These are phyloP conservation scores for Shiraia sp. DNA, from an alignment of 2,329 filamentous ascomycete genomes.

Conservation along the genomic window DNA sequence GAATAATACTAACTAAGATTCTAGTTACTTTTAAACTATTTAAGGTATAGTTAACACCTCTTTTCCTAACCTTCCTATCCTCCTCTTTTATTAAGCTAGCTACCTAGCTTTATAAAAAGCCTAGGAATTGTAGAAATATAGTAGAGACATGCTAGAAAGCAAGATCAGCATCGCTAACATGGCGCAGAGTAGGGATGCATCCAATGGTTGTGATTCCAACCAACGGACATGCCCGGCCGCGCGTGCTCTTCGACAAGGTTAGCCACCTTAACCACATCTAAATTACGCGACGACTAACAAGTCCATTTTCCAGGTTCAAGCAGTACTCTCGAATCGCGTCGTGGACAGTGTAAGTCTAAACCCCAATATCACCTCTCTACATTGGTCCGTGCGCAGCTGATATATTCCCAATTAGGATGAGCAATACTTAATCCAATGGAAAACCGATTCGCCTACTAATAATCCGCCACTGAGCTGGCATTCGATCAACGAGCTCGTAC, in stretches of 20 bases:
- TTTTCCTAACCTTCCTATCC: background rate
- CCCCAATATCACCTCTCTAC: background rate
- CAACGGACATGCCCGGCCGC: constrained; percentile 17
- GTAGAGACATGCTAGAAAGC: background rate
- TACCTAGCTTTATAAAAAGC: background rate
- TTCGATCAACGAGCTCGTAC: constrained; percentile 42
- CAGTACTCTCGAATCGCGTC: constrained; percentile 31
- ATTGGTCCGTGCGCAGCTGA: constrained; percentile 20
- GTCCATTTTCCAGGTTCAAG: constrained; percentile 20
- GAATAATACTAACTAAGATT: no score
- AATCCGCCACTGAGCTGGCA: constrained; percentile 51
- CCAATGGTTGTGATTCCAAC: constrained; percentile 32
- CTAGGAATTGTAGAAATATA: background rate
- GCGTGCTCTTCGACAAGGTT: constrained; percentile 31
- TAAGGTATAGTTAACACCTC: background rate
- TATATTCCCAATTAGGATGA: constrained; percentile 39
- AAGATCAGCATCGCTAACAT: constrained; percentile 9
- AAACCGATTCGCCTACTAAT: constrained; percentile 7
- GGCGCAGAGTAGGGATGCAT: constrained; percentile 22
- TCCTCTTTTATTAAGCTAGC: no score
- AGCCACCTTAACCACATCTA: constrained; percentile 1
- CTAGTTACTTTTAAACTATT: no score
- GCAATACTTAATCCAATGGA: constrained; percentile 51
- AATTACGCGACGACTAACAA: constrained; percentile 4
- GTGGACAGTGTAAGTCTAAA: constrained; percentile 25